Evolutionary conservation across 352 stramenopile species (phyloP), one percentile per base, ranked within the genome.

Genomic region (Peronospora farinosa): DNA sequence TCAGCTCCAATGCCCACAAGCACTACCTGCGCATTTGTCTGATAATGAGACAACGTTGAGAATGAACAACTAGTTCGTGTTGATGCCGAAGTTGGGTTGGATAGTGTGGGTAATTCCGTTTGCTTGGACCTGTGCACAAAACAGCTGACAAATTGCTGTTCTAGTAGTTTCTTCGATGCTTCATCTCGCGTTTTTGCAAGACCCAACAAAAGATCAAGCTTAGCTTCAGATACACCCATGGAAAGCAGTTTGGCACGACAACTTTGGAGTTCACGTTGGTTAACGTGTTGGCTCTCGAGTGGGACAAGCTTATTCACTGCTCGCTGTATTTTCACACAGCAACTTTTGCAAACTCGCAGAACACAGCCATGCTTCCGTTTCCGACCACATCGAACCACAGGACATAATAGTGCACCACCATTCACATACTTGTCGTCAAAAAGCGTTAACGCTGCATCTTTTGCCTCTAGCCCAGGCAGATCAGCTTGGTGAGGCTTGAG

Each of bases 1-100:
- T 99, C 95, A 1, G 96, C 96, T 12, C 96, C 96, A 52, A 97
- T 92, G 7, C 93, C 93, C 28, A 93, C 83, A 11, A 98, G 61
- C 37, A 98, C 55, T 7, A 97, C 80, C 13, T 77, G 63, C 2
- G 71, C 75, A 25, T 19, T 47, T 4, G 77, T 86, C 13, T 56
- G 62, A 49, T 84, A 84, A 7, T 30, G n/a, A 36, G 9, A 25
- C 3, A 31, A 15, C n/a, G 31, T 11, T 5, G 37, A 35, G 10
- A 13, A 15, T 31, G 30, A 15, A 39, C 23, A n/a, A 15, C 4
- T 6, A 27, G 12, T 28, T 33, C 2, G n/a, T 32, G 41, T 12
- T 15, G 17, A 37, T 4, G 32, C 10, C 19, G 61, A 50, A 28
- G 25, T 45, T 0, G 23, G 12, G 5, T 30, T 15, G 3, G 21